These are phyloP conservation scores for Yarrowia divulgata DNA, from an alignment of 805 yeast species.

Conservation along the genomic window DNA sequence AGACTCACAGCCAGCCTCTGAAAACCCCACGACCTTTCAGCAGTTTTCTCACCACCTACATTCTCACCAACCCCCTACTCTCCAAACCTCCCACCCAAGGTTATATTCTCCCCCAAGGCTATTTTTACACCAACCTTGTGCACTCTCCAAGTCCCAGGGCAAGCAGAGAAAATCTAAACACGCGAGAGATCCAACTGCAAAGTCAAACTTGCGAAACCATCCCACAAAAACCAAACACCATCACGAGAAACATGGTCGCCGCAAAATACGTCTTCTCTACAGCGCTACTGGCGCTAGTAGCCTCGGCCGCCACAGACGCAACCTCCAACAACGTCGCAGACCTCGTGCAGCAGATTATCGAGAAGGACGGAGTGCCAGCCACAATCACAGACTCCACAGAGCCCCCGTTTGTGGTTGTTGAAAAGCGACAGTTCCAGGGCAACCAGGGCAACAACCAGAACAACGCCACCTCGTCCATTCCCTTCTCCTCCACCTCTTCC, in stretches of 20 bases:
- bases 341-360: conserved; percentile 32
- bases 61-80: neutral
- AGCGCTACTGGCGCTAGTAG: conserved; percentile 16
- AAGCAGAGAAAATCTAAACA: conserved; percentile 20
- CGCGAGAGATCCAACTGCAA: conserved; percentile 16
- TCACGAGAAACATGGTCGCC: conserved; percentile 8
- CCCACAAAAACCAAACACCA: neutral
- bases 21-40: too few relatives aligned
- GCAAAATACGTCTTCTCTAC: conserved; percentile 18
- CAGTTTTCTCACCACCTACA: neutral
- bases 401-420: conserved; percentile 13
- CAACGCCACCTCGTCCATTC: conserved; percentile 23
- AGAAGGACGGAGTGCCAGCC: neutral
- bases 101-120: conserved; percentile 13
- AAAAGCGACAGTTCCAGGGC: conserved; percentile 9
- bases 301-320: neutral
- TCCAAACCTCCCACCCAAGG: too few relatives aligned
- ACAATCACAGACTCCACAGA: conserved; percentile 2
- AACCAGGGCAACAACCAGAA: conserved; percentile 7
- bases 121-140: conserved; percentile 27
- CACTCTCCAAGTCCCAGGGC: too few relatives aligned
- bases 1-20: too few relatives aligned
- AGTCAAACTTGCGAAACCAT: neutral
- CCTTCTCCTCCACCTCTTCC: neutral
- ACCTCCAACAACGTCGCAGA: conserved; percentile 25